A percentile compares a stretch with the other conserved stretches of the same genome.
These are phyloP conservation scores for Colletotrichum scovillei DNA, from an alignment of 2,329 filamentous ascomycete genomes.

Conservation along the genomic window DNA sequence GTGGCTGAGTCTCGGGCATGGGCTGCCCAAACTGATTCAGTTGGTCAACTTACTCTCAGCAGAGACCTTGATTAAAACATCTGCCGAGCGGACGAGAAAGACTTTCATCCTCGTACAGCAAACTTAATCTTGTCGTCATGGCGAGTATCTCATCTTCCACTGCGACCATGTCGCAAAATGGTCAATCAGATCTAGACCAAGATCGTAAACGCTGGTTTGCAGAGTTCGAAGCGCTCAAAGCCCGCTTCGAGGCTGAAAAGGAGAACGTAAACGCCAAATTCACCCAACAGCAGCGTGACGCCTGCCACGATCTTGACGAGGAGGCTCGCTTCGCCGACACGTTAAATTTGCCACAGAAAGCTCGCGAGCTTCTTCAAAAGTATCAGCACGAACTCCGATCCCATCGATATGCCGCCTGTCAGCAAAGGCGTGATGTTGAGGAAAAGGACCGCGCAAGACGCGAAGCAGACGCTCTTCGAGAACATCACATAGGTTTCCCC, in stretches of 20 bases:
- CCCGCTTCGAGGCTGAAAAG: constrained; percentile 20
- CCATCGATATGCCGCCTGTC: constrained; percentile 19
- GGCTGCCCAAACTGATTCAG: neutral
- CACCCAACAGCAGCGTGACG: constrained; percentile 2
- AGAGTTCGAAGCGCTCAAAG: constrained; percentile 5
- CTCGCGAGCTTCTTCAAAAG: constrained; percentile 13
- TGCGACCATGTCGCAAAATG: neutral
- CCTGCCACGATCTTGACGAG: constrained; percentile 23
- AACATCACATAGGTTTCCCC: constrained; percentile 25
- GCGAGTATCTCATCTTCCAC: neutral
- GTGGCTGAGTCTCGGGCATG: constrained; percentile 11
- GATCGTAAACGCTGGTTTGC: constrained; percentile 26
- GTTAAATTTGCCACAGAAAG: neutral
- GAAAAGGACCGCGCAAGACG: neutral
- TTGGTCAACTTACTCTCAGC: neutral
- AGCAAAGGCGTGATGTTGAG: neutral
- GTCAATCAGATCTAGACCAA: constrained; percentile 17
- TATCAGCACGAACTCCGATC: constrained; percentile 23
- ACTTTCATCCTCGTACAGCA: neutral
- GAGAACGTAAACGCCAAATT: constrained; percentile 11
- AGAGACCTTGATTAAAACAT: neutral
- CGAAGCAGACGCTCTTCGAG: constrained; percentile 8
- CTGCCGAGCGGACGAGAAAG: neutral
- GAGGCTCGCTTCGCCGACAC: constrained; percentile 4
- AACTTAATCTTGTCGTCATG: constrained; percentile 3